Conservation (phyloP, 257 asterid species). For the Solanum phureja region DNA sequence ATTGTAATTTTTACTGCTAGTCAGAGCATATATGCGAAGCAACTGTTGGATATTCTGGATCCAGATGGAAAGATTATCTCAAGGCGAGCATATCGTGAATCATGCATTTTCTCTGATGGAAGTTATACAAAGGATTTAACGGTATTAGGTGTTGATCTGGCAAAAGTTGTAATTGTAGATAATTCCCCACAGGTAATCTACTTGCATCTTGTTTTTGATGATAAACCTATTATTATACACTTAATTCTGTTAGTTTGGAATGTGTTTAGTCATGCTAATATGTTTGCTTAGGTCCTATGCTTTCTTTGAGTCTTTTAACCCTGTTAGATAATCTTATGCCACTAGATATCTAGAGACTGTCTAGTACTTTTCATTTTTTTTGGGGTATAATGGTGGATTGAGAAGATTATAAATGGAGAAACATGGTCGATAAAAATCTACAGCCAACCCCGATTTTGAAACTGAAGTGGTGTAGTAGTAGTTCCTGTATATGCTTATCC, state of each 20-base stretch:
- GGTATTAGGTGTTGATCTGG: slow-evolving; percentile 87
- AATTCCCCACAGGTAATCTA: slow-evolving; percentile 84
- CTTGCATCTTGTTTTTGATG: background rate
- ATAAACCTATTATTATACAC: background rate
- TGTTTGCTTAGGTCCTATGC: background rate
- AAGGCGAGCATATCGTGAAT: slow-evolving; percentile 88
- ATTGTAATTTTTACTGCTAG: slow-evolving; percentile 91
- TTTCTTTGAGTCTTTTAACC: background rate
- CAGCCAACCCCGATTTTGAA: background rate
- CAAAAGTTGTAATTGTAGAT: slow-evolving; percentile 82
- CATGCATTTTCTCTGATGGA: slow-evolving; percentile 77
- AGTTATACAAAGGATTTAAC: slow-evolving; percentile 78
- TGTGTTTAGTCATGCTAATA: background rate
- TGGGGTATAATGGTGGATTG: background rate
- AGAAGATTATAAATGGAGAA: background rate
- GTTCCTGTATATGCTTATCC: background rate
- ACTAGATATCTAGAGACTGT: background rate
- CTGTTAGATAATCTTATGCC: background rate
- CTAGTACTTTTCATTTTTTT: background rate
- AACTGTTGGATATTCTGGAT: slow-evolving; percentile 79
- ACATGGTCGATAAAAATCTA: background rate
- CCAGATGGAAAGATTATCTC: slow-evolving; percentile 75
- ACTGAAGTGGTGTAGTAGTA: background rate
- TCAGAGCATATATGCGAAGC: slow-evolving; percentile 87
- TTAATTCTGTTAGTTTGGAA: background rate